Evolutionary conservation across 164 flowering plant species (phyloP), one percentile per base, ranked within the genome.

Genomic region (Umbilicus rupestris): DNA sequence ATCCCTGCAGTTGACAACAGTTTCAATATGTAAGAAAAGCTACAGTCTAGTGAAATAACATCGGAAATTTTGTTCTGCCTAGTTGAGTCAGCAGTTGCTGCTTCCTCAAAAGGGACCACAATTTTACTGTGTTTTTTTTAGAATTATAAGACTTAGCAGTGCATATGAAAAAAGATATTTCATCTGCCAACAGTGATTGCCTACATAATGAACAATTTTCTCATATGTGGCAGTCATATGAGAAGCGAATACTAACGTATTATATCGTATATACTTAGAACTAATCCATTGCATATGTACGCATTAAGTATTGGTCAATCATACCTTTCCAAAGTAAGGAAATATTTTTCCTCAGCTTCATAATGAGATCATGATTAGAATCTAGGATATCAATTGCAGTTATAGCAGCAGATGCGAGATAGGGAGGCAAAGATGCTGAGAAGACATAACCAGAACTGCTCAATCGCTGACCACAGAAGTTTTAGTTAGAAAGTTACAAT

Each of bases 341-440:
- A 74, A 87, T 66, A 71, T 94, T 94, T 46, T 79, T 65, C 73
- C 73, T 82, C 71, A 87, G 74, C 67, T 80, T 85, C 28, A 57
- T 71, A 62, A 80, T 70, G 47, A 87, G 70, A n/a, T 69, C 62
- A 60, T 88, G 90, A 67, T 81, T 82, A 70, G 84, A 83, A 68
- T 85, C 89, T 35, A 84, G 65, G 55, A 87, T 68, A 72, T 85
- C 85, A 71, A 87, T 78, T 60, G 93, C 87, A 35, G 90, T 84
- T 49, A 87, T 85, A 60, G 90, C 88, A 67, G 88, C 97, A 84
- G 82, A 85, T 16, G 97, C 97, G 45, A 92, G 91, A 73, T 87
- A 95, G 37, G 99, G 99, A 63, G 99, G 97, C 80, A 92, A 83
- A 59, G 99, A 92, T 68, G 99, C 99, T 78, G 99, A 95, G 73